Evolutionary conservation across 225 moss, liverwort and hornwort species (phyloP).

Genomic region (Physcomitrellopsis africana): DNA sequence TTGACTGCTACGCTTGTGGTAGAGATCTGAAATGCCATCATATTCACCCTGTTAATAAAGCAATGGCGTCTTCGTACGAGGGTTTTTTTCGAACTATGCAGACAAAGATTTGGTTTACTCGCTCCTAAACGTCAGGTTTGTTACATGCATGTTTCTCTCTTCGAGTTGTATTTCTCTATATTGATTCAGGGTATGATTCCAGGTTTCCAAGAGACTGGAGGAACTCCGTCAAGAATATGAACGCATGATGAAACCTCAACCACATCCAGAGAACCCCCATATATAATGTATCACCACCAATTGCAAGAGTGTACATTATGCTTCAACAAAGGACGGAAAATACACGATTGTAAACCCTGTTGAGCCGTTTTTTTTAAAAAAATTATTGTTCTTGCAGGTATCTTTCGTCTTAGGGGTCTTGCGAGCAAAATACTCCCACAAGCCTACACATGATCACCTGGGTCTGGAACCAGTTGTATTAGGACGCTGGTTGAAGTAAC

Average conservation of each 20-base stretch:
- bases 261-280: conserved; percentile 25
- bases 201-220: conserved; percentile 74
- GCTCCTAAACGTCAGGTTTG: background rate
- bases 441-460: no score
- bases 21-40: background rate
- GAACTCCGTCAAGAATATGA: conserved; percentile 67
- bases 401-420: no score
- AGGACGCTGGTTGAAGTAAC: no score
- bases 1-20: background rate
- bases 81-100: background rate
- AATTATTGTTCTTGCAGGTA: no score
- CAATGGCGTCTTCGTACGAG: background rate
- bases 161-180: background rate
- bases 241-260: conserved; percentile 52
- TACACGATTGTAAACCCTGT: no score
- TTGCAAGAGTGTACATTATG: background rate
- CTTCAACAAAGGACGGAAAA: background rate
- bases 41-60: background rate
- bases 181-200: conserved; percentile 15
- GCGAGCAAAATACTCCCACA: no score
- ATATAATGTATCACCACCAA: conserved; percentile 19
- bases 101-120: background rate
- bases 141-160: background rate
- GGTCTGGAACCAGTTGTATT: no score
- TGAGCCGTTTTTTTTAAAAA: no score